phyloP scores from a whole-genome alignment of 306 rosid species.

The Morella rubra region DNA sequence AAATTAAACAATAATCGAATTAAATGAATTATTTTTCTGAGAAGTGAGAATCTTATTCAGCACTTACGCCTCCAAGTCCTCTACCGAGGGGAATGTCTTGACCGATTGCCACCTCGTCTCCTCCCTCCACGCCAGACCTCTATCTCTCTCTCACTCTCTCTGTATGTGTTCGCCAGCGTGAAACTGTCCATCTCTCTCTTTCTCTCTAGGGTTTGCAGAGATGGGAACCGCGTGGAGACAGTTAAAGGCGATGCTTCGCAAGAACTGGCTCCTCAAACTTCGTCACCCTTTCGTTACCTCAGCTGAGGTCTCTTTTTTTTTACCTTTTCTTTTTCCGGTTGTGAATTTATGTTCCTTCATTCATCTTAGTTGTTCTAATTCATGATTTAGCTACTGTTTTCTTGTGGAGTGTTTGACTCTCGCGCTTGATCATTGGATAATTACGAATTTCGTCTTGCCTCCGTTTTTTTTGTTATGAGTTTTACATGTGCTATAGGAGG shows the following conservation, averaged over 20 bases:
- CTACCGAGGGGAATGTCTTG: neutral
- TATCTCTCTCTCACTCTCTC: constrained; percentile 20
- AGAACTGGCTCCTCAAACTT: constrained; percentile 93
- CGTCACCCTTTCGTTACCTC: constrained; percentile 82
- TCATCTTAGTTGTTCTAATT: neutral
- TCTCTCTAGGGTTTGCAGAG: constrained; percentile 33
- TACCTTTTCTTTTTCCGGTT: neutral
- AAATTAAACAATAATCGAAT: neutral
- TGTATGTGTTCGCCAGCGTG: neutral
- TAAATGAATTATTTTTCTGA: no score
- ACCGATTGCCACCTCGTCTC: neutral
- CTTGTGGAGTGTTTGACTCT: constrained; percentile 5
- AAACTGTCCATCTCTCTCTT: neutral
- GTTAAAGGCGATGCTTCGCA: constrained; percentile 86
- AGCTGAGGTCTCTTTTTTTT: constrained; percentile 61
- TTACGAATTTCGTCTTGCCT: neutral
- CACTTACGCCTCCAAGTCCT: neutral
- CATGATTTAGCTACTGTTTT: neutral
- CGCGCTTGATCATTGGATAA: constrained; percentile 15
- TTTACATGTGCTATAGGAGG: neutral
- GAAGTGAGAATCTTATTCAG: neutral
- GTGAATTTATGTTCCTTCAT: neutral
- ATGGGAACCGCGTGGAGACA: constrained; percentile 76
- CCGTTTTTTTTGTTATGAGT: neutral
- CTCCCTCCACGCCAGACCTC: neutral